Evolutionary conservation across 1,284 basidiomycete species (phyloP).

Genomic region (Boletus subluridellus): DNA sequence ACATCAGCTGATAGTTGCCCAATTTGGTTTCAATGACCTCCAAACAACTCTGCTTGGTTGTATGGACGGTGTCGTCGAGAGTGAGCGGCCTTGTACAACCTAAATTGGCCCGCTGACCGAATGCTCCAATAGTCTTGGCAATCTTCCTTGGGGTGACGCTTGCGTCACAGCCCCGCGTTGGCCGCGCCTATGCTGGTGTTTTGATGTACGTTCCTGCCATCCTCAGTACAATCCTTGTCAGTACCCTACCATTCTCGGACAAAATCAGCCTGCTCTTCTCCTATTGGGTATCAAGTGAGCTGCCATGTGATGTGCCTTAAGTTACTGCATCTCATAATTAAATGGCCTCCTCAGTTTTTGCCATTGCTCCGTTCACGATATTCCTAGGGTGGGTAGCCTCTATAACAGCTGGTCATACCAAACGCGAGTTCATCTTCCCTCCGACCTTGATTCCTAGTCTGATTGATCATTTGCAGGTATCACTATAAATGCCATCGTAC

Average conservation of each 20-base stretch:
- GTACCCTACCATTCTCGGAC: slow-evolving; percentile 60
- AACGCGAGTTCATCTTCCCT: slow-evolving; percentile 43
- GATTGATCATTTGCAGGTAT: slow-evolving; percentile 39
- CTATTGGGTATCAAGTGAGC: slow-evolving; percentile 68
- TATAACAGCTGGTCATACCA: slow-evolving; percentile 72
- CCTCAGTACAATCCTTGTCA: slow-evolving; percentile 65
- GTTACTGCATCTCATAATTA: not conserved
- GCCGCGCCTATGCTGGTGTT: slow-evolving; percentile 59
- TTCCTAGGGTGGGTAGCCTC: slow-evolving; percentile 67
- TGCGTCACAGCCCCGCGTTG: slow-evolving; percentile 49
- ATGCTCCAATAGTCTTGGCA: slow-evolving; percentile 44
- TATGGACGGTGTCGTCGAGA: slow-evolving; percentile 71
- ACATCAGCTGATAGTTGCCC: slow-evolving; percentile 66
- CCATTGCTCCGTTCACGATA: slow-evolving; percentile 67
- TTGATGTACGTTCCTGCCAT: slow-evolving; percentile 68
- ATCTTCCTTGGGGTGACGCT: slow-evolving; percentile 60
- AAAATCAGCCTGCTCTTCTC: slow-evolving; percentile 69
- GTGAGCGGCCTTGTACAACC: slow-evolving; percentile 22
- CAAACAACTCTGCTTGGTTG: slow-evolving; percentile 76
- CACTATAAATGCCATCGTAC: slow-evolving; percentile 72
- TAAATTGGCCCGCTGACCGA: slow-evolving; percentile 4
- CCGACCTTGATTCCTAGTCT: slow-evolving; percentile 6
- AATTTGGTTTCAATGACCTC: slow-evolving; percentile 67
- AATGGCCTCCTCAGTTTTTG: slow-evolving; percentile 47
- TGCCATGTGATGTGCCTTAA: not conserved